phyloP scores from a whole-genome alignment of 2,329 filamentous ascomycete species.

The Phaeosphaeria sp. region DNA sequence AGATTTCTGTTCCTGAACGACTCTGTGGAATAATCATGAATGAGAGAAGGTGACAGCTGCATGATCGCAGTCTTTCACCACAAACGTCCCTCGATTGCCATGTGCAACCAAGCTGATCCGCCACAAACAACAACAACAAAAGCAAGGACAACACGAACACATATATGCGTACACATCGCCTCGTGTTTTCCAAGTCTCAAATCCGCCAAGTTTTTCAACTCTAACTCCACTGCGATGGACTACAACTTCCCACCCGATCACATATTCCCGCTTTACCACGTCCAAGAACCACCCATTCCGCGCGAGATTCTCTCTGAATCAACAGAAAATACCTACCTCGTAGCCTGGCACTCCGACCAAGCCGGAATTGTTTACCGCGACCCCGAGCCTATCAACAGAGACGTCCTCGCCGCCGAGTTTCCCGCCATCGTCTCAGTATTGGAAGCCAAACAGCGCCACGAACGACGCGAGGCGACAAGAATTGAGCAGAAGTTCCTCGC shows the following conservation, averaged over 20 bases:
- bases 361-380: not conserved
- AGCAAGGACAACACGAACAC: not conserved
- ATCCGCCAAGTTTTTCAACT: not conserved
- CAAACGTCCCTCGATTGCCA: too few relatives aligned
- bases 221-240: not conserved
- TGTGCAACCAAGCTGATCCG: too few relatives aligned
- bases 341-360: constrained; percentile 1
- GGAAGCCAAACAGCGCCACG: not conserved
- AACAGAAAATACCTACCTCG: not conserved
- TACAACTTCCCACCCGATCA: not conserved
- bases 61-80: too few relatives aligned
- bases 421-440: constrained; percentile 5
- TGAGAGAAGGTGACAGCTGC: too few relatives aligned
- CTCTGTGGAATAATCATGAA: too few relatives aligned
- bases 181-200: not conserved
- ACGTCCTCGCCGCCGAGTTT: not conserved
- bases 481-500: not conserved
- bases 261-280: not conserved
- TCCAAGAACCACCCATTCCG: not conserved
- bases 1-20: too few relatives aligned
- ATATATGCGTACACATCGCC: not conserved
- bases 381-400: not conserved
- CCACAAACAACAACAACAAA: not conserved
- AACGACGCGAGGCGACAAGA: not conserved
- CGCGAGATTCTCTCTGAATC: constrained; percentile 4